Evolutionary conservation across 257 asterid genomes (phyloP).

Genomic region (Salvia miltiorrhiza): DNA sequence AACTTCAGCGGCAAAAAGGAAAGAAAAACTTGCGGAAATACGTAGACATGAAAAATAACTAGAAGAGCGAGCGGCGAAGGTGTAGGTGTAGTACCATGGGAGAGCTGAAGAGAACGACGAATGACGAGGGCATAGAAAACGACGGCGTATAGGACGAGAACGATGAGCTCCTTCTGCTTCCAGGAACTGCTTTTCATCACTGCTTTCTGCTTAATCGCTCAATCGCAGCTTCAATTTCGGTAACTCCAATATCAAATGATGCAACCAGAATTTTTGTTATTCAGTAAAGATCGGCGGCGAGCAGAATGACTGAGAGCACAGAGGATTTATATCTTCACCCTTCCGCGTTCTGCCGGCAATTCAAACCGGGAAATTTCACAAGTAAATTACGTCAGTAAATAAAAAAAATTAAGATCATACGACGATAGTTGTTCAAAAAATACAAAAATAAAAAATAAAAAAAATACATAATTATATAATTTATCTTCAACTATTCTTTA

Average conservation of each 20-base stretch:
- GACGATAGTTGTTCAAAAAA: too few relatives aligned
- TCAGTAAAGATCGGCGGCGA: not conserved
- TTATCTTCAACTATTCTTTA: too few relatives aligned
- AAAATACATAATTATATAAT: too few relatives aligned
- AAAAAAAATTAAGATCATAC: too few relatives aligned
- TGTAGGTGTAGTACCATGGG: slow-evolving; percentile 57
- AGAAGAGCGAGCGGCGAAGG: not conserved
- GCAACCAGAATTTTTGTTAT: not conserved
- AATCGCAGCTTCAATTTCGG: not conserved
- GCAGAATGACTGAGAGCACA: too few relatives aligned
- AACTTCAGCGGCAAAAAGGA: not conserved
- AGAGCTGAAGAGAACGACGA: slow-evolving; percentile 83
- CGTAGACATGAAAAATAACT: not conserved
- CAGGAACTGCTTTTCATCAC: slow-evolving; percentile 46
- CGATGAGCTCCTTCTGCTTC: slow-evolving; percentile 60
- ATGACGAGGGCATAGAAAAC: slow-evolving; percentile 59
- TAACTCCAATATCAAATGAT: not conserved
- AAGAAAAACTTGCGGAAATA: not conserved
- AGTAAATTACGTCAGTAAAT: too few relatives aligned
- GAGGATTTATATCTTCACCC: too few relatives aligned
- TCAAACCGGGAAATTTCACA: too few relatives aligned
- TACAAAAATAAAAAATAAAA: too few relatives aligned
- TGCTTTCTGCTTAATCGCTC: not conserved
- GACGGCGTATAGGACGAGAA: slow-evolving; percentile 60
- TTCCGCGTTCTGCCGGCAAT: too few relatives aligned